Conservation (phyloP, 2,329 filamentous ascomycete genomes). For the Dothidotthia symphoricarpi region DNA sequence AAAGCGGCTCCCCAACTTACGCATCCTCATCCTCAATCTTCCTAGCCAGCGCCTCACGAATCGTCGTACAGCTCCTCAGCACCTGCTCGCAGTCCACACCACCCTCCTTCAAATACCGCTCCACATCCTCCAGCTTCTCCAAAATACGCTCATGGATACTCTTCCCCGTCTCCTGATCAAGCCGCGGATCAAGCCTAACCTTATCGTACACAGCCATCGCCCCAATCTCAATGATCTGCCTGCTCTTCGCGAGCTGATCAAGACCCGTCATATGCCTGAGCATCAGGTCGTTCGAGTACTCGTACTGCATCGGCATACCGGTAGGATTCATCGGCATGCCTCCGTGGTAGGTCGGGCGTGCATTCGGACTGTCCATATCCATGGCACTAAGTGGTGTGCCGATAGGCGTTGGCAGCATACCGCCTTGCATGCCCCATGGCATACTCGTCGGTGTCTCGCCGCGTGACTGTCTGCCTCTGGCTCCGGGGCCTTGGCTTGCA, state of each 20-base stretch:
- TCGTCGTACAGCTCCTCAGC: constrained; percentile 18
- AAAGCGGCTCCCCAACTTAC: background rate
- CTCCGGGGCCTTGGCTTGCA: constrained; percentile 7
- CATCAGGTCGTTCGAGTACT: background rate
- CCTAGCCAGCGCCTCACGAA: constrained; percentile 14
- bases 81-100: constrained; percentile 11
- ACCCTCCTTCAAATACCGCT: constrained; percentile 13
- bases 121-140: constrained; percentile 19
- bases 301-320: no score
- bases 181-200: constrained; percentile 3
- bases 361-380: no score
- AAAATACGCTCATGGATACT: constrained; percentile 4
- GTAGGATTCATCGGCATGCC: no score
- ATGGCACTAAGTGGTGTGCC: constrained; percentile 10
- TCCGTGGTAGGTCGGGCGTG: no score
- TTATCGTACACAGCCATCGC: constrained; percentile 24
- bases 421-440: constrained; percentile 7
- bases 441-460: constrained; percentile 4
- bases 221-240: constrained; percentile 32
- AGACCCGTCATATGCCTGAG: constrained; percentile 24
- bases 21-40: background rate
- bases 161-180: background rate
- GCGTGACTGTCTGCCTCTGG: constrained; percentile 1
- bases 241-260: constrained; percentile 18
- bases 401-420: constrained; percentile 13